Evolutionary conservation across 805 yeast genomes (phyloP).

Genomic region (Henningerozyma blattae): DNA sequence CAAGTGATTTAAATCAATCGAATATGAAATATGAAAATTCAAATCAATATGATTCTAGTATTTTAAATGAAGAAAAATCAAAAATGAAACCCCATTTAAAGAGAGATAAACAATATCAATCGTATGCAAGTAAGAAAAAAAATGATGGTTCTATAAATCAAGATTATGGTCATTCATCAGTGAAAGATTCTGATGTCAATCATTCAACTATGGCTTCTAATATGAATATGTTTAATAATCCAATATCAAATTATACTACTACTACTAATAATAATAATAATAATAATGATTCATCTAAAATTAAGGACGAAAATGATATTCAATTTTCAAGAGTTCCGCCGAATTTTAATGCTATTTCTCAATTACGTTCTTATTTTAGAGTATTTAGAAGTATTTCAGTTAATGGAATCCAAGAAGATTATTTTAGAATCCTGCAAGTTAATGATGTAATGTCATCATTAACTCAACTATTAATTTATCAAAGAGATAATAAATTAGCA

Average conservation of each 20-base stretch:
- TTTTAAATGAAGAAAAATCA: constrained; percentile 1
- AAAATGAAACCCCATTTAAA: too few species aligned
- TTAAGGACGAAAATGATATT: background rate
- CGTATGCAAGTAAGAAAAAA: background rate
- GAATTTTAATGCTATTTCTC: constrained; percentile 14
- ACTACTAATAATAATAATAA: background rate
- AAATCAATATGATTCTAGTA: background rate
- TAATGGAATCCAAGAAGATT: constrained; percentile 52
- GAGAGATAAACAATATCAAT: background rate
- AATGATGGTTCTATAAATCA: background rate
- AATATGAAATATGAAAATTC: constrained; percentile 1
- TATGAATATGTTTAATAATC: background rate
- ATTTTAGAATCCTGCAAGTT: constrained; percentile 61
- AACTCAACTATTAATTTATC: constrained; percentile 49
- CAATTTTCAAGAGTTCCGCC: background rate
- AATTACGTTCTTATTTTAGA: constrained; percentile 28
- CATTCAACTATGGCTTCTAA: background rate
- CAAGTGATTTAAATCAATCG: constrained; percentile 1
- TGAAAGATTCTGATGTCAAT: background rate
- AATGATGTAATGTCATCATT: constrained; percentile 70
- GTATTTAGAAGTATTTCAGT: constrained; percentile 39
- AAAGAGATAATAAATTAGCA: constrained; percentile 33
- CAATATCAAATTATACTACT: background rate
- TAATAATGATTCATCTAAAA: background rate
- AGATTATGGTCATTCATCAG: too few species aligned